Evolutionary conservation across 306 rosid species (phyloP), one percentile per base, ranked within the genome.

Genomic region (Cajanus cajan): DNA sequence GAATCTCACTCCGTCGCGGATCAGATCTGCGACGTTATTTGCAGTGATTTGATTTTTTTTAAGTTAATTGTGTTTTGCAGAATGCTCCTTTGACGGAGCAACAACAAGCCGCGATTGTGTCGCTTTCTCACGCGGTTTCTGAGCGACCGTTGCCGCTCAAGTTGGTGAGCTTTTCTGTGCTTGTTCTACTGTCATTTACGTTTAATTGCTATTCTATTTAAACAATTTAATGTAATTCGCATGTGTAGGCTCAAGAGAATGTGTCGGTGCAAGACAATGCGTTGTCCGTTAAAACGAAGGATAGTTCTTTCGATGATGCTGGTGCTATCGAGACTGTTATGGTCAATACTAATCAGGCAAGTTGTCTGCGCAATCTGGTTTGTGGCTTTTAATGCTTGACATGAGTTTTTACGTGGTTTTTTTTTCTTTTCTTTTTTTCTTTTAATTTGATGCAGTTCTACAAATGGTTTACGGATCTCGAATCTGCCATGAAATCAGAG

Each of bases 401-500:
- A 31, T 37, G 71, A 50, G 6, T 75, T 74, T 52, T 5, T 73
- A 47, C 11, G 3, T 37, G 1, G 4, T 64, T 78, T 14, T 21
- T 80, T 11, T 84, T 24, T 11, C 55, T 78, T 14, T 21, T 80
- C 8, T 84, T 24, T 11, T 85, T 24, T 28, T 31, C 55, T 76
- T 82, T 83, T 21, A 4, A 64, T 79, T 76, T 76, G 52, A 0
- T 82, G 87, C 91, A 95, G 99, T 93, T 95, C 64, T 95, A 95
- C 73, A 95, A 90, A 72, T 95, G 99, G 99, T 95, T 95, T 83
- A 85, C 90, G 1, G 99, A 93, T 85, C 98, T 95, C 12, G 99
- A 95, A 87, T 90, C 98, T 2, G 96, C 97, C 9, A 93, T 95
- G 99, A 93, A 93, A 83, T 93, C 96, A 6, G 98, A 95, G 99